Conservation (phyloP, 352 stramenopile genomes). For the Pythium monospermum region DNA sequence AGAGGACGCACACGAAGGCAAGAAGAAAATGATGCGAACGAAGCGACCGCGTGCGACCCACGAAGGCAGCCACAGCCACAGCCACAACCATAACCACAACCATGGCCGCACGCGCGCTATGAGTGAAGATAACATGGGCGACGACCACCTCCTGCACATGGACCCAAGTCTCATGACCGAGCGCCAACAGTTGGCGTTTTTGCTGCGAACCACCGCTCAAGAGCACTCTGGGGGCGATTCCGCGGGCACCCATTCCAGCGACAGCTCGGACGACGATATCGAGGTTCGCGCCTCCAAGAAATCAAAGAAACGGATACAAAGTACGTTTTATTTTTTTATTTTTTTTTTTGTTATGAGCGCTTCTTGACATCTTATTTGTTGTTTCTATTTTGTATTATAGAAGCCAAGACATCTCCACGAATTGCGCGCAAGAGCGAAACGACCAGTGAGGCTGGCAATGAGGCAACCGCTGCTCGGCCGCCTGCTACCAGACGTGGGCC, state of each 20-base stretch:
- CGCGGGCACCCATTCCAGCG: slow-evolving; percentile 10
- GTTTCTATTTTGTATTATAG: slow-evolving; percentile 2
- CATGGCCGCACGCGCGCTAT: slow-evolving; percentile 17
- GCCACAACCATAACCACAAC: slow-evolving; percentile 5
- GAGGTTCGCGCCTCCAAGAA: slow-evolving; percentile 19
- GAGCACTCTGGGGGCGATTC: slow-evolving; percentile 34
- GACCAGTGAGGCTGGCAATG: slow-evolving; percentile 1
- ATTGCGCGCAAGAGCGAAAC: slow-evolving; percentile 7
- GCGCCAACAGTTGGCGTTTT: slow-evolving; percentile 72
- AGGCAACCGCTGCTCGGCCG: not conserved
- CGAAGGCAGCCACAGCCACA: slow-evolving; percentile 3
- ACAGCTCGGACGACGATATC: slow-evolving; percentile 30
- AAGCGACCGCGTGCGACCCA: slow-evolving; percentile 20
- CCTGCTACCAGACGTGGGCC: slow-evolving; percentile 1
- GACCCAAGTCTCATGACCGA: slow-evolving; percentile 76
- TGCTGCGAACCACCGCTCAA: slow-evolving; percentile 61
- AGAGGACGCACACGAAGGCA: not conserved
- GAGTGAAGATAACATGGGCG: slow-evolving; percentile 23
- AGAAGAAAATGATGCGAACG: slow-evolving; percentile 17
- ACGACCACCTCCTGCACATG: slow-evolving; percentile 27
- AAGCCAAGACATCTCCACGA: slow-evolving; percentile 15
- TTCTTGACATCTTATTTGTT: not conserved
- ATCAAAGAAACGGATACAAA: slow-evolving; percentile 22
- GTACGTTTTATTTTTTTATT: slow-evolving; percentile 10
- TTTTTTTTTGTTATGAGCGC: not conserved